Evolutionary conservation across 768 basidiomycete species (phyloP).

Genomic region (Suillus sp.): DNA sequence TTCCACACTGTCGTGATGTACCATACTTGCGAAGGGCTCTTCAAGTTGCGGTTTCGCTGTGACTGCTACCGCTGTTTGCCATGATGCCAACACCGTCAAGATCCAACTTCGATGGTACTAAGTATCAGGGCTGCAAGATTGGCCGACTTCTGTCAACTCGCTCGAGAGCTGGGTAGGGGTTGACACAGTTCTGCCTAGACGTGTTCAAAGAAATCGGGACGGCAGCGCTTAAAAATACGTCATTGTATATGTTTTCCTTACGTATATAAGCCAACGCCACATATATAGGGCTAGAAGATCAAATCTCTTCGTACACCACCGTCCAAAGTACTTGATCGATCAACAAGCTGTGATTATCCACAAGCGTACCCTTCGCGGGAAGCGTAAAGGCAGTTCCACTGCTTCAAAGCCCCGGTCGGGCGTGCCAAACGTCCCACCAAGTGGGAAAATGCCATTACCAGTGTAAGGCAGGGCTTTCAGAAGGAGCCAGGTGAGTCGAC

Average conservation of each 20-base stretch:
- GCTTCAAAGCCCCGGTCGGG: not conserved
- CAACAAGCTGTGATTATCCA: not conserved
- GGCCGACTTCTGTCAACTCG: not conserved
- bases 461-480: not conserved
- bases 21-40: not conserved
- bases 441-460: not conserved
- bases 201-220: not conserved
- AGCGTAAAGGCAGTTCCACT: conserved; percentile 1
- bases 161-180: not conserved
- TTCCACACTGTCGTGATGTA: not conserved
- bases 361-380: not conserved
- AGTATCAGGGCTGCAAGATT: not conserved
- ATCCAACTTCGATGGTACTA: not conserved
- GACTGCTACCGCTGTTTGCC: not conserved
- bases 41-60: not conserved
- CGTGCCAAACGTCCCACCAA: not conserved
- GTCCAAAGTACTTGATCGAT: not conserved
- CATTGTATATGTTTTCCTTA: not conserved
- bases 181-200: too few relatives aligned
- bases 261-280: not conserved
- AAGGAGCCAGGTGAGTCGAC: not conserved
- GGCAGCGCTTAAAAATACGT: not conserved
- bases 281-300: not conserved
- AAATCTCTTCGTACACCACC: not conserved
- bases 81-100: not conserved